Evolutionary conservation across 371 early-diverging fungal genomes (phyloP).

Genomic region (Mycotypha africana): DNA sequence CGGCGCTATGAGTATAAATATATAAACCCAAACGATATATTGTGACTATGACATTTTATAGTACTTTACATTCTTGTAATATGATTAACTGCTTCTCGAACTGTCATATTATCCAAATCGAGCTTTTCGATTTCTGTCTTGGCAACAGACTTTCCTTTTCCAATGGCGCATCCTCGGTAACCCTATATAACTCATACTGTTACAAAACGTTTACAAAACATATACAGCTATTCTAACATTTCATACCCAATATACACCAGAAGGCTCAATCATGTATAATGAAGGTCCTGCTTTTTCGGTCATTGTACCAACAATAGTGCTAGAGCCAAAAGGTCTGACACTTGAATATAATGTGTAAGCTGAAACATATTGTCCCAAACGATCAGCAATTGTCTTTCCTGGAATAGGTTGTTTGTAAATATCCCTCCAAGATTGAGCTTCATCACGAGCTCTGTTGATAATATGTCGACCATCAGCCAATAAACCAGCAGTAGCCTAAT

Average conservation of each 20-base stretch:
- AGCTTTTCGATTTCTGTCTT: constrained; percentile 97
- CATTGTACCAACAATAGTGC: constrained; percentile 77
- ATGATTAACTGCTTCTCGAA: constrained; percentile 88
- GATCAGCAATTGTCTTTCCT: constrained; percentile 89
- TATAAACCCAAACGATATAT: too few species aligned
- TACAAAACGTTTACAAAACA: too few species aligned
- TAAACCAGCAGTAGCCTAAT: constrained; percentile 89
- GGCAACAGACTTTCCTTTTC: constrained; percentile 95
- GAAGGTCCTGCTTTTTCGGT: constrained; percentile 67
- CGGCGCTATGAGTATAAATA: background rate
- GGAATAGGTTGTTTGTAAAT: constrained; percentile 81
- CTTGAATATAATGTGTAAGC: constrained; percentile 96
- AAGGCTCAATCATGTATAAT: constrained; percentile 95
- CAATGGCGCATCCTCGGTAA: constrained; percentile 91
- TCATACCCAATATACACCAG: constrained; percentile 89
- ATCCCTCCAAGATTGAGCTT: constrained; percentile 86
- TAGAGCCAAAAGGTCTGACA: constrained; percentile 96
- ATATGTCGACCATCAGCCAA: constrained; percentile 94
- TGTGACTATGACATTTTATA: too few species aligned
- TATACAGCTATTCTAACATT: background rate
- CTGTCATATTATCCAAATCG: constrained; percentile 78
- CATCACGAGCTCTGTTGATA: constrained; percentile 87
- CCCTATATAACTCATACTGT: constrained; percentile 56
- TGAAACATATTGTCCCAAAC: constrained; percentile 89
- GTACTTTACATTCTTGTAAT: constrained; percentile 90